Conservation (phyloP, 257 asterid species). For the Capsicum chinense region DNA sequence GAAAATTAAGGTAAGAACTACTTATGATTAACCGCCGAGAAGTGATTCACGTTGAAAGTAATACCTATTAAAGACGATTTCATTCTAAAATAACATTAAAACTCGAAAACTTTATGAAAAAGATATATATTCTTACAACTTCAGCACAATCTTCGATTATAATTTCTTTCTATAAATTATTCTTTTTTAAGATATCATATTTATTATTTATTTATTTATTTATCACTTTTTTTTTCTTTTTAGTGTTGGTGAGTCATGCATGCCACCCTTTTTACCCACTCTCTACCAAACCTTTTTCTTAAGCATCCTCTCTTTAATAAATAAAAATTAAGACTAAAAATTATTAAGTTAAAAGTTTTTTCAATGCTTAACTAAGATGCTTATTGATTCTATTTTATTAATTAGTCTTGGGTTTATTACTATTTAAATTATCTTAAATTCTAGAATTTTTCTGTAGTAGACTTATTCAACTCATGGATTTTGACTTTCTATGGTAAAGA, state of each 20-base stretch:
- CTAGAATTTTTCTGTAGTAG: not conserved
- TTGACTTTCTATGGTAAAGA: not conserved
- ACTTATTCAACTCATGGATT: not conserved
- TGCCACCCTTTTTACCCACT: conserved; percentile 37
- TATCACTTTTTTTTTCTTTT: no score
- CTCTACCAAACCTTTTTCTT: conserved; percentile 33
- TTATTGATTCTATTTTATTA: not conserved
- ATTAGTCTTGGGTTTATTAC: not conserved
- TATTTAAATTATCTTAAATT: not conserved
- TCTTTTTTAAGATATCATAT: no score
- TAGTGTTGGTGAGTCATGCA: conserved; percentile 37
- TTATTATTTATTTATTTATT: no score
- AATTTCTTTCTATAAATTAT: no score
- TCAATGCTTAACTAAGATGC: not conserved
- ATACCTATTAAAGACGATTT: no score
- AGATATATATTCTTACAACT: no score
- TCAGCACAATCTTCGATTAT: no score
- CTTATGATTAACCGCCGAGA: no score
- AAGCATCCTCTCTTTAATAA: conserved; percentile 28
- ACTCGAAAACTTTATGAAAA: no score
- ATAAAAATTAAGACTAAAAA: not conserved
- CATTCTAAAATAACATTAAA: no score
- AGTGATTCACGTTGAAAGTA: no score
- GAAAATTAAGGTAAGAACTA: no score
- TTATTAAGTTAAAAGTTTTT: not conserved